phyloP scores from a whole-genome alignment of 2,329 filamentous ascomycete species.

The Dichotomopilus funicola region DNA sequence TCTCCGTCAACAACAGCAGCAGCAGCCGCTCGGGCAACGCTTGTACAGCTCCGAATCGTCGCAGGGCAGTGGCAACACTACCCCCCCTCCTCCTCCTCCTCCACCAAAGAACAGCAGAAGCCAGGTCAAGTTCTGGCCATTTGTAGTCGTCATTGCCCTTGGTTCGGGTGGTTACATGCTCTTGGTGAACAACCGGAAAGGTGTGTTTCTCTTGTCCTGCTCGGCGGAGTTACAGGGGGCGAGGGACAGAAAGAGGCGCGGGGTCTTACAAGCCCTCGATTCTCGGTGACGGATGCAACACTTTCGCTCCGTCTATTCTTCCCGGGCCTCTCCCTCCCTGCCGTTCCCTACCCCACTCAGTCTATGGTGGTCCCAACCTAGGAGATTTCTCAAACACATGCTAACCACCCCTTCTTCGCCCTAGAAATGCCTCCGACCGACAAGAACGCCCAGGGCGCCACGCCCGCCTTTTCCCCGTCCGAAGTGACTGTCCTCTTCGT shows the following conservation, averaged over 20 bases:
- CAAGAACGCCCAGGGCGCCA: conserved; percentile 33
- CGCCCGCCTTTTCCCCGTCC: conserved; percentile 65
- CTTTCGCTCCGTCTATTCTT: too few relatives aligned
- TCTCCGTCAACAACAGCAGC: conserved; percentile 10
- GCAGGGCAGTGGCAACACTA: neutral
- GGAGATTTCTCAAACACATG: neutral
- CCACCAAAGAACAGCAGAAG: conserved; percentile 15
- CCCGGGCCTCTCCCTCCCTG: too few relatives aligned
- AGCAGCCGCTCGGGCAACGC: conserved; percentile 16
- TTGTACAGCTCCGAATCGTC: conserved; percentile 23
- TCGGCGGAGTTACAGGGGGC: too few relatives aligned
- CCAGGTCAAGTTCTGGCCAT: conserved; percentile 52
- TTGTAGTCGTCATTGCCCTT: conserved; percentile 43
- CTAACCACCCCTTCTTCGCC: conserved; percentile 10
- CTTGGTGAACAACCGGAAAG: conserved; percentile 44
- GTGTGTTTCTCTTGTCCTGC: conserved; percentile 29
- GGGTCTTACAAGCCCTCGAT: neutral
- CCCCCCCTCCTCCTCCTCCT: neutral
- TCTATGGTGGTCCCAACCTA: too few relatives aligned
- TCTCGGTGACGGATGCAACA: too few relatives aligned
- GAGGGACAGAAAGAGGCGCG: neutral
- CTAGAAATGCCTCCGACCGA: conserved; percentile 31
- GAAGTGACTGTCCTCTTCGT: conserved; percentile 93
- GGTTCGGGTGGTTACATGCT: conserved; percentile 45
- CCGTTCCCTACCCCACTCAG: too few relatives aligned